These are phyloP conservation scores for Tolypocladium ovalisporum DNA, from an alignment of 2,329 filamentous ascomycete species.

Conservation along the genomic window DNA sequence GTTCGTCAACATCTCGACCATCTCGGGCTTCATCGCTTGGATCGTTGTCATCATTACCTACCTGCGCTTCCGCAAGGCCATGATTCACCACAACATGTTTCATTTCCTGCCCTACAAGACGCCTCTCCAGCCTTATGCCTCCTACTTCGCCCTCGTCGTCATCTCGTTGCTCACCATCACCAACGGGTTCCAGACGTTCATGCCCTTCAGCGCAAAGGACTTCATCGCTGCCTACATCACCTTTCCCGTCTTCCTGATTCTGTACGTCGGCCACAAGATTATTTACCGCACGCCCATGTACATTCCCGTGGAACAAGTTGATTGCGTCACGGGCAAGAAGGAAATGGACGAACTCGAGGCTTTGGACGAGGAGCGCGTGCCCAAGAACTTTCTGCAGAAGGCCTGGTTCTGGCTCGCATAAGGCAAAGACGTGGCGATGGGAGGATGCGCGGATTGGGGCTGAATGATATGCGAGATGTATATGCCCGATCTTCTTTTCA, in stretches of 20 bases:
- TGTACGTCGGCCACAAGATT: slow-evolving; percentile 53
- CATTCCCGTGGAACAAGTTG: slow-evolving; percentile 36
- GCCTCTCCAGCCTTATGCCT: slow-evolving; percentile 49
- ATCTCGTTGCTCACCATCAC: slow-evolving; percentile 56
- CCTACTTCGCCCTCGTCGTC: slow-evolving; percentile 46
- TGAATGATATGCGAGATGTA: background rate
- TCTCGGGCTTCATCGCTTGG: slow-evolving; percentile 50
- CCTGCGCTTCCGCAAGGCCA: slow-evolving; percentile 47
- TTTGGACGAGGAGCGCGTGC: slow-evolving; percentile 32
- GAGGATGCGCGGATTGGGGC: background rate
- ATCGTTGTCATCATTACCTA: slow-evolving; percentile 47
- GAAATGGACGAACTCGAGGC: slow-evolving; percentile 50
- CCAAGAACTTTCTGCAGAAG: slow-evolving; percentile 40
- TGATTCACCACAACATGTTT: slow-evolving; percentile 39
- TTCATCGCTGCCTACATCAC: slow-evolving; percentile 59
- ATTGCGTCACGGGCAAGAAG: slow-evolving; percentile 46
- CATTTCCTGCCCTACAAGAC: slow-evolving; percentile 40
- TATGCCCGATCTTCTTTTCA: background rate
- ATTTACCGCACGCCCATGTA: slow-evolving; percentile 30
- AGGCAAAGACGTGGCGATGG: background rate
- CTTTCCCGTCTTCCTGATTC: slow-evolving; percentile 46
- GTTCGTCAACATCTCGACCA: slow-evolving; percentile 61
- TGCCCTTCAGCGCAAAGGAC: slow-evolving; percentile 50
- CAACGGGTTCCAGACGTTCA: slow-evolving; percentile 69
- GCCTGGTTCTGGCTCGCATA: slow-evolving; percentile 47